A percentile compares a stretch with the other conserved stretches of the same genome.
Conservation (phyloP, 2,329 filamentous ascomycete genomes). For the Drechslerella coelobrocha region DNA sequence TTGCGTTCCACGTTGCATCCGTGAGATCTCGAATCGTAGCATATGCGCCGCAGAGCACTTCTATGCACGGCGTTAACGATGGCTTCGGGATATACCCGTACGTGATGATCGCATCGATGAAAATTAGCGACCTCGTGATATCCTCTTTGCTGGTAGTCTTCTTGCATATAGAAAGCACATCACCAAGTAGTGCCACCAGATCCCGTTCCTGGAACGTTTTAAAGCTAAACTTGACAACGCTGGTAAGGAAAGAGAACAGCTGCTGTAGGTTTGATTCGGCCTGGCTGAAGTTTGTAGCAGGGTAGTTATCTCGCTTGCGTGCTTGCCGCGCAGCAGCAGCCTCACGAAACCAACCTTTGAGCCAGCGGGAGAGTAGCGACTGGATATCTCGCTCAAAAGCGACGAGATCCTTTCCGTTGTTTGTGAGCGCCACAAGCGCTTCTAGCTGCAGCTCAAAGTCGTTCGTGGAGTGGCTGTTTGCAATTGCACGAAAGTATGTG, state of each 20-base stretch:
- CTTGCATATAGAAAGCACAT: constrained; percentile 71
- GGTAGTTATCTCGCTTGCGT: constrained; percentile 58
- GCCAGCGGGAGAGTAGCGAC: constrained; percentile 69
- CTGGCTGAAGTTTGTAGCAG: constrained; percentile 55
- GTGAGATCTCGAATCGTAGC: constrained; percentile 68
- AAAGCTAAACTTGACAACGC: constrained; percentile 78
- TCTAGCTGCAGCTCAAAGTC: constrained; percentile 73
- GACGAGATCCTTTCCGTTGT: constrained; percentile 67
- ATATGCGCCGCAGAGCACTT: constrained; percentile 75
- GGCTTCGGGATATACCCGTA: constrained; percentile 72
- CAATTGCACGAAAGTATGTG: constrained; percentile 70
- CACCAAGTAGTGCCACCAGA: constrained; percentile 68
- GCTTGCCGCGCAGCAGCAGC: constrained; percentile 64
- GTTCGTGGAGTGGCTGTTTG: constrained; percentile 65
- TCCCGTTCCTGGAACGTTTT: constrained; percentile 70
- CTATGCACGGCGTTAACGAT: constrained; percentile 71
- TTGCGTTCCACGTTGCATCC: constrained; percentile 72
- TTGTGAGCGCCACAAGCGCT: constrained; percentile 68
- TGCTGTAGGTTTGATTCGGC: constrained; percentile 70
- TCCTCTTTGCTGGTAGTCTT: constrained; percentile 71
- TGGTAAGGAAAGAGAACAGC: constrained; percentile 70
- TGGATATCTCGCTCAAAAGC: constrained; percentile 73
- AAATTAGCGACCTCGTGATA: constrained; percentile 70
- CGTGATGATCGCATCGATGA: constrained; percentile 74
- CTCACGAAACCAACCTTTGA: constrained; percentile 65